A percentile compares a stretch with the other conserved stretches of the same genome.
phyloP scores from a whole-genome alignment of 176 grass and related monocot genomes.

The Oryza glumipatula region DNA sequence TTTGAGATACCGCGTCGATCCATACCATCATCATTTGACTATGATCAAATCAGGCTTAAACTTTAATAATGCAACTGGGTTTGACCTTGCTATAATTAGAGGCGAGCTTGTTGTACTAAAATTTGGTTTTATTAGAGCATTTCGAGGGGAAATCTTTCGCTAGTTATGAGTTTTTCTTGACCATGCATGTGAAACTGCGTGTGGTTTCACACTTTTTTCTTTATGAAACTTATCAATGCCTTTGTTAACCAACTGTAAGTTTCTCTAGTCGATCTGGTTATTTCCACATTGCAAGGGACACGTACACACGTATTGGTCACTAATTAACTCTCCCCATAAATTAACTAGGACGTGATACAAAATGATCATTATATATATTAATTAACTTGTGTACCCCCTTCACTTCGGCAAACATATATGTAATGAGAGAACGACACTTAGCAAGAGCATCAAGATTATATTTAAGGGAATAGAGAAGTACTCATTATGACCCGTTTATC shows the following conservation, averaged over 20 bases:
- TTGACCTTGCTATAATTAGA: conserved; percentile 37
- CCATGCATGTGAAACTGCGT: neutral
- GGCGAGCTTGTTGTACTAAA: neutral
- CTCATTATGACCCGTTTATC: neutral
- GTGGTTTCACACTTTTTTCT: neutral
- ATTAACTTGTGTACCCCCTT: neutral
- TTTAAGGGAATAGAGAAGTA: neutral
- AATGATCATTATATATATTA: neutral
- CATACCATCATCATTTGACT: conserved; percentile 26
- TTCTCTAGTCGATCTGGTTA: conserved; percentile 6
- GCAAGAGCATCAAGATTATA: neutral
- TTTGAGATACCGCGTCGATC: conserved; percentile 46
- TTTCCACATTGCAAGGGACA: neutral
- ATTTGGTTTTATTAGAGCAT: conserved; percentile 8
- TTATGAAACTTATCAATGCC: neutral
- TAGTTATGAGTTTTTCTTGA: neutral
- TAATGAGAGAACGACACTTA: neutral
- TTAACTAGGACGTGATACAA: neutral
- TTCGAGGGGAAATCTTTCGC: conserved; percentile 29
- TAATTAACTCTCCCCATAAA: neutral
- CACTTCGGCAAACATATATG: neutral
- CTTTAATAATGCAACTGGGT: conserved; percentile 30
- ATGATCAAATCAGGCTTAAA: conserved; percentile 26
- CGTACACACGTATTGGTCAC: neutral
- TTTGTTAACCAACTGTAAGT: neutral